A percentile compares a stretch with the other conserved stretches of the same genome.
These are phyloP conservation scores for Scedosporium apiospermum DNA, from an alignment of 2,329 filamentous ascomycete genomes.

Conservation along the genomic window DNA sequence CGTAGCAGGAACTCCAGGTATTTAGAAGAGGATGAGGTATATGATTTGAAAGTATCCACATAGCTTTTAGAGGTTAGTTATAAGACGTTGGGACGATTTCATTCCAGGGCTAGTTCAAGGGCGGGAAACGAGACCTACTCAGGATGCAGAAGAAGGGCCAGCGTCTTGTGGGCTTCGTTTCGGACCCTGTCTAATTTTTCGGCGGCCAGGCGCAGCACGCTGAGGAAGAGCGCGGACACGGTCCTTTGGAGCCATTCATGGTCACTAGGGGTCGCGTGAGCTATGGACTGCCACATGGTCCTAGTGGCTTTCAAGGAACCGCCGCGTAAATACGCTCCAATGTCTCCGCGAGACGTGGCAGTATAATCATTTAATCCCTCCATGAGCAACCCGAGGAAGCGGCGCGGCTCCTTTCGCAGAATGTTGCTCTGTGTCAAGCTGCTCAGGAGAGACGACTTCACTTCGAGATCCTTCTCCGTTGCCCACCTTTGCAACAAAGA, in stretches of 20 bases:
- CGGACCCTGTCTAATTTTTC: constrained; percentile 90
- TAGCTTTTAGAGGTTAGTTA: constrained; percentile 21
- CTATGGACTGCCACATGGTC: constrained; percentile 42
- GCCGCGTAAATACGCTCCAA: constrained; percentile 77
- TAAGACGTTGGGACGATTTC: not conserved
- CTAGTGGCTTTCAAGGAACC: constrained; percentile 71
- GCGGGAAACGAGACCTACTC: constrained; percentile 28
- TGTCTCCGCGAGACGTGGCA: constrained; percentile 77
- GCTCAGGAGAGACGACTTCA: constrained; percentile 44
- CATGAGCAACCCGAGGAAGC: constrained; percentile 36
- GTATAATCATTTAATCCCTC: constrained; percentile 80
- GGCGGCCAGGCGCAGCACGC: constrained; percentile 59
- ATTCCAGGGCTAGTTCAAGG: not conserved
- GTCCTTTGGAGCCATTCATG: constrained; percentile 19
- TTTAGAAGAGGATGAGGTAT: constrained; percentile 46
- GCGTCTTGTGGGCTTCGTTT: constrained; percentile 48
- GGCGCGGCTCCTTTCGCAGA: constrained; percentile 27
- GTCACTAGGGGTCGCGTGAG: constrained; percentile 7
- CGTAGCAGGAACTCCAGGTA: constrained; percentile 50
- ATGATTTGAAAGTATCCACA: constrained; percentile 21
- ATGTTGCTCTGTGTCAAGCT: constrained; percentile 39
- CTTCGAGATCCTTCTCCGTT: constrained; percentile 39
- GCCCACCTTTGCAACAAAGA: constrained; percentile 45
- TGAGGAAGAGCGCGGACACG: constrained; percentile 33
- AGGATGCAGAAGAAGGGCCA: constrained; percentile 33